These are phyloP conservation scores for Silybum marianum DNA, from an alignment of 129 eudicot genomes.

Conservation along the genomic window DNA sequence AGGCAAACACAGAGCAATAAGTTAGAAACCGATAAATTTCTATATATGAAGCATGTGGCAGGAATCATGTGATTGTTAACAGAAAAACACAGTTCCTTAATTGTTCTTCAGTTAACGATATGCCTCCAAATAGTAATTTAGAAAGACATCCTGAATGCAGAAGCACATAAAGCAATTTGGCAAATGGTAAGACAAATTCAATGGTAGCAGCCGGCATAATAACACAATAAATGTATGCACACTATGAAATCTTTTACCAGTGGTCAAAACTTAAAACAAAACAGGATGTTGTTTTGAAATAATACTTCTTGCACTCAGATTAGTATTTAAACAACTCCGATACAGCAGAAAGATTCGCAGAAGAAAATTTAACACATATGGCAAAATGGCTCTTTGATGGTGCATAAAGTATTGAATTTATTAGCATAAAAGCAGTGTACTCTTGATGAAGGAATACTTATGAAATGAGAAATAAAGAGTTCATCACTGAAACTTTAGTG, in stretches of 20 bases:
- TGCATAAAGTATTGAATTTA: not conserved
- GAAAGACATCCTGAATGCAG: not conserved
- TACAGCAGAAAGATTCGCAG: no score
- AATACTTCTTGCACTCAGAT: not conserved
- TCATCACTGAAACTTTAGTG: no score
- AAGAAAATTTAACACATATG: not conserved
- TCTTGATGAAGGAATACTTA: no score
- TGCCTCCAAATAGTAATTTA: not conserved
- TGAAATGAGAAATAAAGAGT: no score
- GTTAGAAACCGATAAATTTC: no score
- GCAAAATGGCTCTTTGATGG: not conserved
- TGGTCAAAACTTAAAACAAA: not conserved
- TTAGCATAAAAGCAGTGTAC: no score
- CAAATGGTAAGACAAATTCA: not conserved
- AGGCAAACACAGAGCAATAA: no score
- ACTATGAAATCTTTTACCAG: not conserved
- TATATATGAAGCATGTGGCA: not conserved
- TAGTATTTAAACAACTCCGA: no score
- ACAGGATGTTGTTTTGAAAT: not conserved
- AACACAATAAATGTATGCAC: not conserved
- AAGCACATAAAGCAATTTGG: not conserved
- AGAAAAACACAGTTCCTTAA: not conserved
- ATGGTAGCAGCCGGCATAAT: not conserved
- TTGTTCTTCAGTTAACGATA: not conserved
- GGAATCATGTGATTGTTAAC: not conserved